These are phyloP conservation scores for Epichloe gansuensis DNA, from an alignment of 2,329 filamentous ascomycete genomes.

Conservation along the genomic window DNA sequence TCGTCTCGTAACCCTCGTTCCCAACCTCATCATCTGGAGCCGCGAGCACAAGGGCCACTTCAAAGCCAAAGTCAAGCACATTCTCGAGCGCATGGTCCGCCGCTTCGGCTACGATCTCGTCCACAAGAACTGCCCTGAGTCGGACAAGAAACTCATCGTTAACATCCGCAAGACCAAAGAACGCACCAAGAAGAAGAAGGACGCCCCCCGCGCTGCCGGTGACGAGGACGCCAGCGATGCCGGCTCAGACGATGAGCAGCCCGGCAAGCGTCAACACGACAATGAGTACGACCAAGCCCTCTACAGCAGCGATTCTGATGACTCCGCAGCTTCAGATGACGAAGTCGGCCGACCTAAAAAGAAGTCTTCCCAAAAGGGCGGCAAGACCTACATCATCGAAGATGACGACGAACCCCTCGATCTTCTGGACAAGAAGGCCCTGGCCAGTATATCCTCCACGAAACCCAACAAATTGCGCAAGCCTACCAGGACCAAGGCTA, in stretches of 20 bases:
- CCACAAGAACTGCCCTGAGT: slow-evolving; percentile 69
- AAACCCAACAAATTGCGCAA: slow-evolving; percentile 58
- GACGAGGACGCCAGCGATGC: slow-evolving; percentile 45
- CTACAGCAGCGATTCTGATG: slow-evolving; percentile 64
- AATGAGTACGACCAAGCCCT: slow-evolving; percentile 95
- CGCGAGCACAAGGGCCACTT: slow-evolving; percentile 98
- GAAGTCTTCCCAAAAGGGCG: slow-evolving; percentile 41
- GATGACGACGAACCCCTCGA: slow-evolving; percentile 92
- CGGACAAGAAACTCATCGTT: slow-evolving; percentile 76
- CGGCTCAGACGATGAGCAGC: slow-evolving; percentile 30
- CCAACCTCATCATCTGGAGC: slow-evolving; percentile 89
- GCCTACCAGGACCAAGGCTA: slow-evolving; percentile 47
- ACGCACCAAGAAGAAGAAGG: slow-evolving; percentile 80
- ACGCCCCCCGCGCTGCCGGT: slow-evolving; percentile 44
- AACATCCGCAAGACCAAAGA: slow-evolving; percentile 96
- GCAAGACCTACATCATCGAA: slow-evolving; percentile 79
- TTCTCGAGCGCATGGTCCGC: slow-evolving; percentile 84
- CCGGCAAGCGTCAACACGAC: slow-evolving; percentile 52
- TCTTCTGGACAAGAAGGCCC: slow-evolving; percentile 73
- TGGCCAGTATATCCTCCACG: slow-evolving; percentile 87
- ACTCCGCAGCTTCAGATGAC: slow-evolving; percentile 37
- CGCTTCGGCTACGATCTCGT: slow-evolving; percentile 76
- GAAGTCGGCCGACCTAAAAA: slow-evolving; percentile 33
- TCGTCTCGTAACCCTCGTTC: slow-evolving; percentile 63
- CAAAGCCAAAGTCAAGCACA: slow-evolving; percentile 95